phyloP scores from a whole-genome alignment of 495 filamentous ascomycete species.

The Pyrenula massariospora region DNA sequence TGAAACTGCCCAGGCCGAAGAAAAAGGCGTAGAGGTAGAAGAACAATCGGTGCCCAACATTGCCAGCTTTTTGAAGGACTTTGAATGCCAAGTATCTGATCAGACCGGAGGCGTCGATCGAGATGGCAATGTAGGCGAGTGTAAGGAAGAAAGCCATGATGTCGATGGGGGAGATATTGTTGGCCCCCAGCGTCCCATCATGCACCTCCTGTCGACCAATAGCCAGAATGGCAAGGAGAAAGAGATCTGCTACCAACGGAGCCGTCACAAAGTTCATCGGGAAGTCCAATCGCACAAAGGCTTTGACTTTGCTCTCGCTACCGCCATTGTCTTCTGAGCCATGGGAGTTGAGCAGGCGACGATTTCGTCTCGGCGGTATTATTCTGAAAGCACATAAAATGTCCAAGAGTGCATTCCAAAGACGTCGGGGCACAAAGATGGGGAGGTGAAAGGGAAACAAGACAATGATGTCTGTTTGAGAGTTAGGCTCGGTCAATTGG shows the following conservation, averaged over 20 bases:
- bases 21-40: constrained; percentile 61
- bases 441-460: constrained; percentile 53
- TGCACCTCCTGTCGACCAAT: constrained; percentile 49
- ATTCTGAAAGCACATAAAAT: constrained; percentile 32
- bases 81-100: constrained; percentile 56
- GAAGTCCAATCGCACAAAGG: constrained; percentile 33
- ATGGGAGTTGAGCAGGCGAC: background rate
- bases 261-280: constrained; percentile 58
- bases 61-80: constrained; percentile 52
- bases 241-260: constrained; percentile 52
- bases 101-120: constrained; percentile 56
- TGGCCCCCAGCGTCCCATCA: constrained; percentile 47
- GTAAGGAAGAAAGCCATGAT: constrained; percentile 61
- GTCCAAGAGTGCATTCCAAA: constrained; percentile 30
- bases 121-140: constrained; percentile 63
- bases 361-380: constrained; percentile 26
- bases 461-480: constrained; percentile 42
- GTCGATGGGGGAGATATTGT: constrained; percentile 48
- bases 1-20: constrained; percentile 50
- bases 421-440: constrained; percentile 35
- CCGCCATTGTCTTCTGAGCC: constrained; percentile 3
- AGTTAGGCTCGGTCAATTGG: constrained; percentile 1
- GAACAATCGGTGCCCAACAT: constrained; percentile 46
- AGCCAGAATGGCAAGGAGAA: constrained; percentile 49
- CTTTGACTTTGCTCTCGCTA: constrained; percentile 9